Evolutionary conservation across 225 moss, liverwort and hornwort species (phyloP), one percentile per base, ranked within the genome.

Genomic region (Polytrichum commune): DNA sequence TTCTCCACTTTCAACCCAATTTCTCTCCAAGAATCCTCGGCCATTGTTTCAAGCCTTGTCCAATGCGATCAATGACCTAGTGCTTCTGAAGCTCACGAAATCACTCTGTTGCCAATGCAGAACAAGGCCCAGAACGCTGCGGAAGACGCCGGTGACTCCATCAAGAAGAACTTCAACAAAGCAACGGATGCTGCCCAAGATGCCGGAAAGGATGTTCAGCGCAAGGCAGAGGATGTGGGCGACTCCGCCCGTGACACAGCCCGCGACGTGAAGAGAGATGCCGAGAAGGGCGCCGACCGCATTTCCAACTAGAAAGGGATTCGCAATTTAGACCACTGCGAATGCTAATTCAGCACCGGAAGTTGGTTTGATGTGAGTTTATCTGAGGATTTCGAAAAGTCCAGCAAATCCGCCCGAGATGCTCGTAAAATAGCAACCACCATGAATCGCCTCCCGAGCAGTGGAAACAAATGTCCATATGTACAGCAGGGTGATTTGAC

Each of bases 131-230:
- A 58, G 9, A 58, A 23, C 4, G 58, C 58, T 7, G 58, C 58
- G 20, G 58, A 58, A 58, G 58, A 58, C 8, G 58, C 58, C 20
- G 58, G 58, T 2, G 58, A 23, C 24, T 20, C 58, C 6, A 9
- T 58, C n/a, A 58, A 58, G 58, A 58, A 58, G 58, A 58, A 58
- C 58, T 64, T 64, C 29, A 20, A 64, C 64, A 64, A 64, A 18
- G 64, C 64, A 27, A 64, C 28, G 7, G 64, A 27, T 27, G 8
- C 64, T 18, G 64, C 30, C 6, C 28, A 64, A 30, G 30, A 64
- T 27, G 64, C 64, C 6, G 64, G 64, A 19, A 64, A 64, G 64
- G 30, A 64, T 7, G 16, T 64, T 0, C 58, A 58, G 24, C 20
- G 24, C 0, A 58, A 58, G 58, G 58, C 58, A 6, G 58, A 58